These are phyloP conservation scores for Kwoniella shivajii DNA, from an alignment of 1,284 basidiomycete species.

Conservation along the genomic window DNA sequence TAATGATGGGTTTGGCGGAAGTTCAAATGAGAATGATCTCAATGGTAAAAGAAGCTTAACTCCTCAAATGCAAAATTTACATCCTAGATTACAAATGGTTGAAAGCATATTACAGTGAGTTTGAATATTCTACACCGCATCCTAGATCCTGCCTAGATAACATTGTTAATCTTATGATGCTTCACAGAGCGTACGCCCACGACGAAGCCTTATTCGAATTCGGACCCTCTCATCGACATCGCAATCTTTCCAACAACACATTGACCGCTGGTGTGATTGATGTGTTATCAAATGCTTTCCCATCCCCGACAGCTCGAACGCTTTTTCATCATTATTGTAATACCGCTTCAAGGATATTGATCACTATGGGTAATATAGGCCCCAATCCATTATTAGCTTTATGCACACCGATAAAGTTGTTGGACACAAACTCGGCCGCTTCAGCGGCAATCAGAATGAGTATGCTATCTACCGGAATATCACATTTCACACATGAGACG, in stretches of 20 bases:
- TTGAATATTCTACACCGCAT: no score
- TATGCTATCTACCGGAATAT: slow-evolving; percentile 33
- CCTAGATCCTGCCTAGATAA: neutral
- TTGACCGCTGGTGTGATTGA: slow-evolving; percentile 23
- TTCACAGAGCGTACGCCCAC: slow-evolving; percentile 19
- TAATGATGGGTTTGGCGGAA: neutral
- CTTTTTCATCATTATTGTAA: slow-evolving; percentile 43
- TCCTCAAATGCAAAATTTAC: slow-evolving; percentile 2
- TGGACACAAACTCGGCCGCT: slow-evolving; percentile 37
- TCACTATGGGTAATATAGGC: slow-evolving; percentile 43
- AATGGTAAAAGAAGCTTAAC: slow-evolving; percentile 6
- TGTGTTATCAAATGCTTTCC: slow-evolving; percentile 38
- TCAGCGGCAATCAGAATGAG: slow-evolving; percentile 42
- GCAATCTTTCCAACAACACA: slow-evolving; percentile 20
- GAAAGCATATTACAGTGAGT: slow-evolving; percentile 27
- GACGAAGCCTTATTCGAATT: slow-evolving; percentile 35
- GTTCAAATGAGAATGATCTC: neutral
- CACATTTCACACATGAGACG: slow-evolving; percentile 36
- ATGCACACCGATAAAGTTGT: slow-evolving; percentile 33
- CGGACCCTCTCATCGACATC: slow-evolving; percentile 30
- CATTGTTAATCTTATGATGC: neutral
- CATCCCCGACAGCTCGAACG: slow-evolving; percentile 32
- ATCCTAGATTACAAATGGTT: slow-evolving; percentile 24
- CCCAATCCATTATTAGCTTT: slow-evolving; percentile 39
- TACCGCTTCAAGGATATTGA: slow-evolving; percentile 28